Base-by-base conservation (phyloP, 2,329 filamentous ascomycete species). In the Xylariaceae sp. region DNA sequence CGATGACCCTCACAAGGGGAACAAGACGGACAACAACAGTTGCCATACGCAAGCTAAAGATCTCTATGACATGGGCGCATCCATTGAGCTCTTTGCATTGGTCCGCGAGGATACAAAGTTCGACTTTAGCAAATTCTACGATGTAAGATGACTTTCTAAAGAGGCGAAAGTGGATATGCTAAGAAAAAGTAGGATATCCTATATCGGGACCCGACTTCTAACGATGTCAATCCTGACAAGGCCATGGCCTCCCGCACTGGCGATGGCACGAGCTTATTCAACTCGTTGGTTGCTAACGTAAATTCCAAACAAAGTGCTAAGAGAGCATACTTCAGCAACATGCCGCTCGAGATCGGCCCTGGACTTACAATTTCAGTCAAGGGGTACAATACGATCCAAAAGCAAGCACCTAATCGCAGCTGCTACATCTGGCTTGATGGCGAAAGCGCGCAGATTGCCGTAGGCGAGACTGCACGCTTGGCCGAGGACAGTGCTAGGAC, bases 71-170 rank as follows among this genome's bases (percentile, higher is more conserved):
- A 75, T 97, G 27, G 90, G 91, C 4, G 90, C 96, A 30, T 82
- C 82, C 1, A 95, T 99, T 52, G 92, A 97, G 62, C 74, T 99
- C 0, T 99, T 97, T 59, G 91, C 94, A 0, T 92, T 99, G 49
- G 88, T 86, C 19, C 81, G 81, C 1, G 74, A 68, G 3, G 84
- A 85, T 27, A 77, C 81, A 54, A 80, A 79, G 32, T 99, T 99
- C 63, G 86, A 96, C 57, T 75, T 89, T 5, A 76, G 81, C 49
- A 91, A 87, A 50, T 99, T 99, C 68, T 99, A 96, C 68, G 89
- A 97, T 69, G 89, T 92, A 76, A 59, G 76, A 57, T 4, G 1
- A 31, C 17, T 22, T 11, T 31, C 14, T 22, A 5, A 30, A 11
- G 15, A n/a, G 10, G n/a, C n/a, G 27, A 10, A 45, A 5, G n/a